phyloP scores from a whole-genome alignment of 352 stramenopile species.

The Aphanomyces euteiches region DNA sequence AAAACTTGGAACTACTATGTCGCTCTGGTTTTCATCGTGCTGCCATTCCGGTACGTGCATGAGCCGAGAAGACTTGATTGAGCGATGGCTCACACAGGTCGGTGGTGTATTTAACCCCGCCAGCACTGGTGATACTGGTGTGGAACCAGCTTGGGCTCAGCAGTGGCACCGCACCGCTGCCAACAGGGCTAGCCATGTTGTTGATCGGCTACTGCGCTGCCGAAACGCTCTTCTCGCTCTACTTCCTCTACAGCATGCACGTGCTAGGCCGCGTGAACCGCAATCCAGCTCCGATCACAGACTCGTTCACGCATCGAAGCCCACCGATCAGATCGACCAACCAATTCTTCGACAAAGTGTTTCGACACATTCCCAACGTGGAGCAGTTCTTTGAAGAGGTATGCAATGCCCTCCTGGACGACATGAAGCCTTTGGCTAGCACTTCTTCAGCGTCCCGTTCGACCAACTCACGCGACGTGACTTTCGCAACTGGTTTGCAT shows the following conservation, averaged over 20 bases:
- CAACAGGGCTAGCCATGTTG: background rate
- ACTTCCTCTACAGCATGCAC: background rate
- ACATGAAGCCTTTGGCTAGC: background rate
- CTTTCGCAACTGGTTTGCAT: background rate
- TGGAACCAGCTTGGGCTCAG: background rate
- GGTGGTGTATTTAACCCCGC: background rate
- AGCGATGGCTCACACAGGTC: background rate
- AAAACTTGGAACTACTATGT: background rate
- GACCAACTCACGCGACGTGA: conserved; percentile 5
- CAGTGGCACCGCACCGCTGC: background rate
- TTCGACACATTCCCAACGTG: background rate
- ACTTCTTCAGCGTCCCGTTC: conserved; percentile 1
- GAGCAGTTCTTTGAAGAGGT: conserved; percentile 3
- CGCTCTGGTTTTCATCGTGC: background rate
- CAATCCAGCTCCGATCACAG: background rate
- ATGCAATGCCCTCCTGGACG: background rate
- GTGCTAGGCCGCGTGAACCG: background rate
- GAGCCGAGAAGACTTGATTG: too few species aligned
- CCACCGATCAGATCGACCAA: background rate
- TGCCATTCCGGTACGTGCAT: background rate
- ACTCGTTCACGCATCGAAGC: background rate
- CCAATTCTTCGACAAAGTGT: background rate
- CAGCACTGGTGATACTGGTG: background rate
- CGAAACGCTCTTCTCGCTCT: conserved; percentile 10
- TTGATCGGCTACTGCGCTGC: background rate